Percentiles rank a stretch among this genome's conserved stretches.
Conservation (phyloP, 1,139 yeast species). For the Zygosaccharomyces pseudobailii region DNA sequence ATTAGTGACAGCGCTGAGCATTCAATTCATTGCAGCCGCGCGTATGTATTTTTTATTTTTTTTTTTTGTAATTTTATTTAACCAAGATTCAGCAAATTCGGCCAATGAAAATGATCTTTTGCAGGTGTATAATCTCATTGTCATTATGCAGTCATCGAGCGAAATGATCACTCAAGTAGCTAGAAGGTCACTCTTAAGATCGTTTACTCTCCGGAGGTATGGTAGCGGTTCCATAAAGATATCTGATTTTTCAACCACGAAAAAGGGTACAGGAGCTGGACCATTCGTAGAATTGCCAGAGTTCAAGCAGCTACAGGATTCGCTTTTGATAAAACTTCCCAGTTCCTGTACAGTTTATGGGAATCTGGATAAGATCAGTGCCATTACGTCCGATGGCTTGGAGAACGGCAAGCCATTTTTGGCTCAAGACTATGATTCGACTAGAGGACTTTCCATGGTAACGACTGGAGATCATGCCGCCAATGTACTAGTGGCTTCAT, state of each 20-base stretch:
- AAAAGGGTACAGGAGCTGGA: conserved; percentile 37
- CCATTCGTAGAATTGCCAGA: conserved; percentile 38
- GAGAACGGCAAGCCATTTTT: conserved; percentile 14
- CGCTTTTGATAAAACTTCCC: conserved; percentile 45
- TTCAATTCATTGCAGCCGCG: background rate
- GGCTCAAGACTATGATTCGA: conserved; percentile 11
- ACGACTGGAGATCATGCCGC: conserved; percentile 24
- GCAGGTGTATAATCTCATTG: background rate
- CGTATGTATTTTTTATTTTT: background rate
- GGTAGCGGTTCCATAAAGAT: conserved; percentile 3
- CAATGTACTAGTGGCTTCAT: conserved; percentile 19
- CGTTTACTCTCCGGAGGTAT: background rate
- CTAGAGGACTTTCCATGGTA: conserved; percentile 22
- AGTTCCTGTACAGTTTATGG: conserved; percentile 45
- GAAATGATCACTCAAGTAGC: background rate
- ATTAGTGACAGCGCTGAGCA: background rate
- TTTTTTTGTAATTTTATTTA: background rate
- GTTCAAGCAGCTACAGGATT: conserved; percentile 43
- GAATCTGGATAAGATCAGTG: conserved; percentile 43
- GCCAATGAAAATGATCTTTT: background rate
- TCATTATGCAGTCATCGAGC: background rate
- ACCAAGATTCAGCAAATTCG: background rate
- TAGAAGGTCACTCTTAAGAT: background rate
- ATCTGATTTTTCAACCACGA: conserved; percentile 15
- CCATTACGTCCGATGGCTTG: conserved; percentile 41